Percentiles rank a stretch among this genome's conserved stretches.
Evolutionary conservation across 2,329 filamentous ascomycete genomes (phyloP).

Genomic region (Aphanocladium album): DNA sequence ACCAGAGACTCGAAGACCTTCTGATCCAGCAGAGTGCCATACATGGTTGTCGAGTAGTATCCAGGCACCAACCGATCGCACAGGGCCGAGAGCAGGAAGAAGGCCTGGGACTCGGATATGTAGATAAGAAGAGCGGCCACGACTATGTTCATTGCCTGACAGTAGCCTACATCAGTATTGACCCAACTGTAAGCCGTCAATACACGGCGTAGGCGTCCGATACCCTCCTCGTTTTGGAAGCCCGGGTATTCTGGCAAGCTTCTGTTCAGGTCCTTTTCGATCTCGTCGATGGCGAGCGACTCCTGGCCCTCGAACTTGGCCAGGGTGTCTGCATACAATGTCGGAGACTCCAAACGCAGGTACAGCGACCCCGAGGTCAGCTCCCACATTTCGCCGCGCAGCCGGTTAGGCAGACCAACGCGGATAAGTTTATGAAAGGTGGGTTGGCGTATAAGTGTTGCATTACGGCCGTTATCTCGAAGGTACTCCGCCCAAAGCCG

Average conservation of each 20-base stretch:
- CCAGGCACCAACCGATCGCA: conserved; percentile 91
- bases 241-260: conserved; percentile 96
- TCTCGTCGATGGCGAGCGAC: conserved; percentile 95
- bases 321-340: conserved; percentile 77
- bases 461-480: conserved; percentile 88
- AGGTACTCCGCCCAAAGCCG: conserved; percentile 95
- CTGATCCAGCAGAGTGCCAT: conserved; percentile 92
- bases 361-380: conserved; percentile 88
- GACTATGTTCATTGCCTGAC: conserved; percentile 99
- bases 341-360: conserved; percentile 79
- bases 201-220: conserved; percentile 80
- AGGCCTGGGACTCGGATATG: conserved; percentile 93
- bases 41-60: conserved; percentile 99
- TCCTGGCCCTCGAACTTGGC: conserved; percentile 77
- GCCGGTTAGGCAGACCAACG: conserved; percentile 86
- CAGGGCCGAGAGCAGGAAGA: conserved; percentile 84
- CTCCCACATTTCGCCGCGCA: conserved; percentile 95
- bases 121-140: conserved; percentile 97
- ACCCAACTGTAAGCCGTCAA: conserved; percentile 97
- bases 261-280: conserved; percentile 95
- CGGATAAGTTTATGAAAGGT: conserved; percentile 97
- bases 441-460: conserved; percentile 86
- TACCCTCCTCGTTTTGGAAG: conserved; percentile 94
- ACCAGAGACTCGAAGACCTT: conserved; percentile 96
- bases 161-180: conserved; percentile 93